Conservation (phyloP, 768 basidiomycete genomes). For the Nidularia sp. region DNA sequence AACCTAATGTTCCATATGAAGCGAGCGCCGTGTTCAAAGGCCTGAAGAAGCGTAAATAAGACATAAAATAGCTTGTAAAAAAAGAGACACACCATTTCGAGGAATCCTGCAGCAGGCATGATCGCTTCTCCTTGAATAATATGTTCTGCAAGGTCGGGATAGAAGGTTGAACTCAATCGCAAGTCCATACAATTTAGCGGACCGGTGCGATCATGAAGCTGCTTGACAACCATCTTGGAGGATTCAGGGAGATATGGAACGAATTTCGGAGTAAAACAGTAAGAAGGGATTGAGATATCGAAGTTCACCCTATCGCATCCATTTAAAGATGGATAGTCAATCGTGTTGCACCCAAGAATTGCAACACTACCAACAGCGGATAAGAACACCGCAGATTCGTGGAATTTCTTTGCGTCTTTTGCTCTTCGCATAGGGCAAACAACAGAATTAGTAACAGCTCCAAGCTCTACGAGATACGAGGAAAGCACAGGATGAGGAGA, state of each 20-base stretch:
- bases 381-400: neutral
- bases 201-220: constrained; percentile 19
- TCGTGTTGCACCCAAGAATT: neutral
- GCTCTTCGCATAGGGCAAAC: neutral
- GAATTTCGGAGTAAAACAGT: constrained; percentile 6
- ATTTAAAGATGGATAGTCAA: neutral
- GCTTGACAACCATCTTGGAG: constrained; percentile 8
- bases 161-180: constrained; percentile 28
- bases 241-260: constrained; percentile 13
- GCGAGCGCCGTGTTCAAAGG: constrained; percentile 27
- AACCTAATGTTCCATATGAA: constrained; percentile 13
- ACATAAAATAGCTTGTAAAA: neutral
- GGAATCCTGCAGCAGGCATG: constrained; percentile 41
- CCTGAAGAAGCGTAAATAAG: constrained; percentile 13
- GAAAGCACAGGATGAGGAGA: constrained; percentile 34
- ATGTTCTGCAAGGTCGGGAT: constrained; percentile 38
- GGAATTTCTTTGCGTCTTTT: neutral
- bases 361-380: neutral
- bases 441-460: neutral
- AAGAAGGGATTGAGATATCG: neutral
- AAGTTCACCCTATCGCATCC: neutral
- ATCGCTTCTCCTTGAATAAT: constrained; percentile 39
- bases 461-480: constrained; percentile 12
- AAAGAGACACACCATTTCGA: constrained; percentile 26
- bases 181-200: constrained; percentile 31